Evolutionary conservation across 139 green algal species (phyloP).

Genomic region (Closterium sp.): DNA sequence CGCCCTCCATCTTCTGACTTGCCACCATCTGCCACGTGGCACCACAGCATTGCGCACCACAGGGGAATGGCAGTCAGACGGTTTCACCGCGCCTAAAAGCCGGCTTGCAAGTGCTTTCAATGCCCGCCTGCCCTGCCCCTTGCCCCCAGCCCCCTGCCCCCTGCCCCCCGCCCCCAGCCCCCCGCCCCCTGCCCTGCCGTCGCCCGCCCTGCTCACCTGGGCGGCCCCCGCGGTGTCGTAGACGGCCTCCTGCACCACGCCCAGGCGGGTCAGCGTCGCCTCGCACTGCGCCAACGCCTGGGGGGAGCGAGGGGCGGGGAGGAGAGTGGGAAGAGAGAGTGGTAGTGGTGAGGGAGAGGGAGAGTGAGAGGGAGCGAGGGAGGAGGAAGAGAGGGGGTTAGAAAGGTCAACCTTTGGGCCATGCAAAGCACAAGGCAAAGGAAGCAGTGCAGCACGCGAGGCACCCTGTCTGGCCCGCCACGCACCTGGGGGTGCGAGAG

Average conservation of each 20-base stretch:
- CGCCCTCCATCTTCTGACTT: slow-evolving; percentile 38
- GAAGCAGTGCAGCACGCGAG: too few species aligned
- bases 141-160: neutral
- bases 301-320: neutral
- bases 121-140: neutral
- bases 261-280: slow-evolving; percentile 22
- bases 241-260: slow-evolving; percentile 76
- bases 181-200: too few species aligned
- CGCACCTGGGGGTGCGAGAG: slow-evolving; percentile 86
- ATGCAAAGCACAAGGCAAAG: too few species aligned
- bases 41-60: neutral
- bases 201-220: too few species aligned
- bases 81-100: neutral
- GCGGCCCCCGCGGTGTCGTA: slow-evolving; percentile 84
- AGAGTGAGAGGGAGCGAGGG: neutral
- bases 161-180: neutral
- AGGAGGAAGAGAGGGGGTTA: neutral
- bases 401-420: neutral
- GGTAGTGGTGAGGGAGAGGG: neutral
- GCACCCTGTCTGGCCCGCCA: neutral
- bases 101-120: too few species aligned
- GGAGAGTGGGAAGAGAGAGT: slow-evolving; percentile 58
- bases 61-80: neutral
- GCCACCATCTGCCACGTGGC: slow-evolving; percentile 34
- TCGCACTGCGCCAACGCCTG: slow-evolving; percentile 57